Conservation (phyloP, 2,329 filamentous ascomycete genomes). For the Ophiocordyceps polyrhachis-furcata region DNA sequence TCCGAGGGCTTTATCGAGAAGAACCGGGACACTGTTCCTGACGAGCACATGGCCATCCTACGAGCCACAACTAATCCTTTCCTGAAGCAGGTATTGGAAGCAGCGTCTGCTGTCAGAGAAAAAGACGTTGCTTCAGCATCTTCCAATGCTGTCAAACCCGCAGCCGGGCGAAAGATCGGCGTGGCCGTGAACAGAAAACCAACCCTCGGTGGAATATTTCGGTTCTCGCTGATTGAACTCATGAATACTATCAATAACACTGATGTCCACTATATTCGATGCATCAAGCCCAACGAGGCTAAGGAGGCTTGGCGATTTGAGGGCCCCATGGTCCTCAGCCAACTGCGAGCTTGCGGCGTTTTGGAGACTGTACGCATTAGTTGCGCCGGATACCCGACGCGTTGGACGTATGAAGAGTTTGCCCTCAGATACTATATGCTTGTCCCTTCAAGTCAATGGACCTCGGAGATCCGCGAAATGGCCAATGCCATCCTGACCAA, state of each 20-base stretch:
- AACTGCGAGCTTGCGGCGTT: conserved; percentile 94
- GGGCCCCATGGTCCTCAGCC: conserved; percentile 94
- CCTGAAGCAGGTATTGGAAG: conserved; percentile 65
- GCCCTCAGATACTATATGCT: conserved; percentile 97
- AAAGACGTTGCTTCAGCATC: conserved; percentile 55
- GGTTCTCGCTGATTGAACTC: conserved; percentile 90
- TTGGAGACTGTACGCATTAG: conserved; percentile 96
- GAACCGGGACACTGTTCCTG: conserved; percentile 94
- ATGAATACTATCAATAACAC: conserved; percentile 97
- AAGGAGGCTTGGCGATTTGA: conserved; percentile 98
- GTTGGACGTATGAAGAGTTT: conserved; percentile 99
- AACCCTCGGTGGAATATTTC: conserved; percentile 95
- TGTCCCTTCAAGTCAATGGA: conserved; percentile 77
- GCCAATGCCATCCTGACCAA: conserved; percentile 80
- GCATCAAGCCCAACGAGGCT: conserved; percentile 95
- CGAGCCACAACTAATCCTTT: conserved; percentile 71
- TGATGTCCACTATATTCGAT: conserved; percentile 96
- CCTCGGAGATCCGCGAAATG: conserved; percentile 83
- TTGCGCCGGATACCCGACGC: conserved; percentile 87
- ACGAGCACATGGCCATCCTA: conserved; percentile 92
- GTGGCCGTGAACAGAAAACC: conserved; percentile 91
- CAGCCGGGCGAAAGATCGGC: conserved; percentile 69
- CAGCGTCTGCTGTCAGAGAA: conserved; percentile 71
- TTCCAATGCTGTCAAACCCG: conserved; percentile 58
- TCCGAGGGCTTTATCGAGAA: conserved; percentile 99